Conservation (phyloP, 2,329 filamentous ascomycete species). For the Diplodia sapinea region DNA sequence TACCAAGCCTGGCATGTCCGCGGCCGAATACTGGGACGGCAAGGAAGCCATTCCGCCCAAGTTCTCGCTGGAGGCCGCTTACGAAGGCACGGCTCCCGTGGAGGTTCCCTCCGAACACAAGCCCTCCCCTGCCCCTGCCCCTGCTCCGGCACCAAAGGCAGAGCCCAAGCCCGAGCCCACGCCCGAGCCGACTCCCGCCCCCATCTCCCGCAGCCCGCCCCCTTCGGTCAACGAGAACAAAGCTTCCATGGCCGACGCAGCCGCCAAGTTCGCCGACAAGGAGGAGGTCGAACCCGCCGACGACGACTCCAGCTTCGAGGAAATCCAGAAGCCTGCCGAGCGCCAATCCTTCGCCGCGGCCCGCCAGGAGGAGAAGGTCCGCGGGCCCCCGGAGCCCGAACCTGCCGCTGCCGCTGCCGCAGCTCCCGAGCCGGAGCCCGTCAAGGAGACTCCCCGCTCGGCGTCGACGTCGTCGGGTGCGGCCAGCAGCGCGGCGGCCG, state of each 20-base stretch:
- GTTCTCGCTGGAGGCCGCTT: constrained; percentile 91
- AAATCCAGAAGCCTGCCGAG: constrained; percentile 76
- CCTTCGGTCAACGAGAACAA: constrained; percentile 84
- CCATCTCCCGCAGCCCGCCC: constrained; percentile 58
- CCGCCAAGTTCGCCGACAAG: constrained; percentile 82
- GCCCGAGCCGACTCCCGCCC: constrained; percentile 52
- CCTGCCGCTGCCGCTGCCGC: constrained; percentile 45
- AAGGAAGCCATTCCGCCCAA: constrained; percentile 85
- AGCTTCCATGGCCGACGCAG: constrained; percentile 82
- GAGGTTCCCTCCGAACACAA: constrained; percentile 76
- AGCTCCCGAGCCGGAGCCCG: constrained; percentile 53
- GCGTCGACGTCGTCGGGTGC: constrained; percentile 48
- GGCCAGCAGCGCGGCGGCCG: constrained; percentile 54
- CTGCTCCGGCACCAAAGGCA: constrained; percentile 59
- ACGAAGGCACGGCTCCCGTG: constrained; percentile 79
- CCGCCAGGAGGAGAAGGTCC: constrained; percentile 50
- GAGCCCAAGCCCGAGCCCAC: constrained; percentile 57
- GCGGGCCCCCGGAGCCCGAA: constrained; percentile 35
- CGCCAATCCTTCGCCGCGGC: constrained; percentile 54
- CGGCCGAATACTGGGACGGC: constrained; percentile 83
- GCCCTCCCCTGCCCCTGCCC: constrained; percentile 50
- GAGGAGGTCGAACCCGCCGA: constrained; percentile 68
- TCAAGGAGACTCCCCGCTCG: constrained; percentile 10
- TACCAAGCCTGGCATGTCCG: constrained; percentile 77
- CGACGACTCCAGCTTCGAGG: constrained; percentile 83